Conservation (phyloP, 345 rosid species). For the Lumnitzera racemosa region DNA sequence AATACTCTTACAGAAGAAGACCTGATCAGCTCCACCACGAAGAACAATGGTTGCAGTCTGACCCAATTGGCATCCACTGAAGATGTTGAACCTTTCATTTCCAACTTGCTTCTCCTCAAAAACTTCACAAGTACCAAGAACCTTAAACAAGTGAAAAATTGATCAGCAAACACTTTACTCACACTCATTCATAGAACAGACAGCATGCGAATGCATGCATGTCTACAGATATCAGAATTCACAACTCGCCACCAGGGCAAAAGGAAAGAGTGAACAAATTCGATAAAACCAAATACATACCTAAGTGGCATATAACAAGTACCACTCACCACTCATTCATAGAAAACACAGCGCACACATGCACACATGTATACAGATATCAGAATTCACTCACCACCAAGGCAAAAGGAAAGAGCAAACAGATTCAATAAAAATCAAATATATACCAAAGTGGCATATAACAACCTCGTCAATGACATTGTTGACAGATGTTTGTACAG, state of each 20-base stretch:
- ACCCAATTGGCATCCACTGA: constrained; percentile 97
- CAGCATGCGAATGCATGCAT: no score
- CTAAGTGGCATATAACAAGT: not conserved
- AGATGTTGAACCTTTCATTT: constrained; percentile 94
- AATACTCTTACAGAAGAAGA: constrained; percentile 19
- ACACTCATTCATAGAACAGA: no score
- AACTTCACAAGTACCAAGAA: constrained; percentile 91
- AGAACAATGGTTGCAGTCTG: constrained; percentile 93
- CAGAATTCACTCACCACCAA: no score
- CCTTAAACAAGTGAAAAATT: constrained; percentile 36
- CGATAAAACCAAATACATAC: not conserved
- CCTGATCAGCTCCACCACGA: constrained; percentile 99
- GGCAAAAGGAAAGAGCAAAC: constrained; percentile 2
- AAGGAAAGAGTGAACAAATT: not conserved
- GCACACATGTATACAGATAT: no score
- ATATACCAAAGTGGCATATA: not conserved
- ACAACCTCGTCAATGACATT: constrained; percentile 76
- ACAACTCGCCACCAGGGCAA: not conserved
- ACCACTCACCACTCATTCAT: constrained; percentile 21
- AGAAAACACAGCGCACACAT: no score
- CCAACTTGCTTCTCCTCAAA: constrained; percentile 99
- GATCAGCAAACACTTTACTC: not conserved
- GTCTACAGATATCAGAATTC: no score
- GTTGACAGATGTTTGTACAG: constrained; percentile 92
- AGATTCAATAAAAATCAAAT: not conserved